Percentiles rank a stretch among this genome's conserved stretches.
phyloP scores from a whole-genome alignment of 345 rosid species.

The Corchorus capsularis region DNA sequence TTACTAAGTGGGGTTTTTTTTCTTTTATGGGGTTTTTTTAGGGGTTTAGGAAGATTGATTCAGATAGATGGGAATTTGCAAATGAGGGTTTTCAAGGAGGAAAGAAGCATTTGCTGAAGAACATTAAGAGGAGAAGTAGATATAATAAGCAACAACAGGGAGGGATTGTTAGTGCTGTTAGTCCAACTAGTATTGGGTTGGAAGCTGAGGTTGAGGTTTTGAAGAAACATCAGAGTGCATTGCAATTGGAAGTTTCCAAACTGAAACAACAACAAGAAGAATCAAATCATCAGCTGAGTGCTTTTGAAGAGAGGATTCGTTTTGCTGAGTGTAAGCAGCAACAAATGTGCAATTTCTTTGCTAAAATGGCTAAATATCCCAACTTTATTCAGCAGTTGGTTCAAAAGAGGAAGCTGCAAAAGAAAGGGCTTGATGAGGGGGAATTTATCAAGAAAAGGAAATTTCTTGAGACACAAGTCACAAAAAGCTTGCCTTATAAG shows the following conservation, averaged over 20 bases:
- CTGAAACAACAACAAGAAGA: constrained; percentile 47
- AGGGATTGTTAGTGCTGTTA: background rate
- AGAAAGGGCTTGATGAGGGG: constrained; percentile 33
- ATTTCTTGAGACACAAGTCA: constrained; percentile 30
- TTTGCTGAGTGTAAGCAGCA: constrained; percentile 48
- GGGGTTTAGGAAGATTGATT: constrained; percentile 70
- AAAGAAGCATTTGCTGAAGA: constrained; percentile 60
- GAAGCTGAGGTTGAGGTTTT: constrained; percentile 42
- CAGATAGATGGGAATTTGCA: constrained; percentile 71
- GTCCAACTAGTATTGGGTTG: constrained; percentile 12
- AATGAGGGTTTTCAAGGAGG: constrained; percentile 61
- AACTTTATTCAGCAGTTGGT: constrained; percentile 41
- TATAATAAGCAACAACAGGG: constrained; percentile 32
- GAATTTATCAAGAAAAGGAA: constrained; percentile 41
- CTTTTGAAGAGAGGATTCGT: constrained; percentile 42
- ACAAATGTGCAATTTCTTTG: constrained; percentile 52
- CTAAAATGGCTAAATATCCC: constrained; percentile 44
- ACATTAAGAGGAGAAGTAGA: constrained; percentile 56
- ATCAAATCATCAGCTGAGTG: constrained; percentile 35
- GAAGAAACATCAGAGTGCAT: constrained; percentile 38
- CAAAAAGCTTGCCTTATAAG: constrained; percentile 18
- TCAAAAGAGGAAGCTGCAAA: constrained; percentile 47
- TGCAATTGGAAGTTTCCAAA: constrained; percentile 48
- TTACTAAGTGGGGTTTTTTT: background rate
- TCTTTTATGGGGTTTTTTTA: constrained; percentile 19